phyloP scores from a whole-genome alignment of 768 basidiomycete species.

The Hygrocybe punicea region DNA sequence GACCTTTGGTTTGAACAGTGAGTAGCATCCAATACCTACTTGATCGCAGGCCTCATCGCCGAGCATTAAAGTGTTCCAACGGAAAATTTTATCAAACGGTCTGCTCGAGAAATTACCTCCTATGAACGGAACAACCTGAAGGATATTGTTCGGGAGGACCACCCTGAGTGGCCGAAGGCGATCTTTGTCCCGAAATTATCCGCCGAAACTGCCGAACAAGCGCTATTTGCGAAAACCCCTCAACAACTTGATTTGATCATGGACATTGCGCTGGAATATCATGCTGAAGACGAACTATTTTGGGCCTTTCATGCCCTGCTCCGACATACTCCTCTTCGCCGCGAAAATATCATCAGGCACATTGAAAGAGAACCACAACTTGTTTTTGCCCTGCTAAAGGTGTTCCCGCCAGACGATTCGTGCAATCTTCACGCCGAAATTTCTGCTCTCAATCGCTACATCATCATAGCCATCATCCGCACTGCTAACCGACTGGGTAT shows the following conservation, averaged over 20 bases:
- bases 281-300: conserved; percentile 54
- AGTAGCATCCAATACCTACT: conserved; percentile 18
- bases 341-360: conserved; percentile 34
- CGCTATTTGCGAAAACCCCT: conserved; percentile 23
- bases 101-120: conserved; percentile 40
- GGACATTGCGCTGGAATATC: conserved; percentile 45
- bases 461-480: conserved; percentile 50
- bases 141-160: conserved; percentile 40
- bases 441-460: conserved; percentile 24
- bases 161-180: conserved; percentile 30
- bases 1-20: conserved; percentile 68
- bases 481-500: conserved; percentile 54
- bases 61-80: conserved; percentile 41
- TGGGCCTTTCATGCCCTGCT: conserved; percentile 46
- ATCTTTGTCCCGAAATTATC: conserved; percentile 24
- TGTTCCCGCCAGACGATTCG: conserved; percentile 42
- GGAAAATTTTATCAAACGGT: conserved; percentile 46
- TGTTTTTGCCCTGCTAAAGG: conserved; percentile 52
- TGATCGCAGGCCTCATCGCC: not conserved
- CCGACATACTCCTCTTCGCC: conserved; percentile 27
- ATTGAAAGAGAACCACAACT: conserved; percentile 52
- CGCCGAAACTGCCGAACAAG: conserved; percentile 23
- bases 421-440: conserved; percentile 30
- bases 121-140: conserved; percentile 42
- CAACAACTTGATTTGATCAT: conserved; percentile 37